phyloP scores from a whole-genome alignment of 805 yeast genomes.

The Nakazawaea ambrosiae region DNA sequence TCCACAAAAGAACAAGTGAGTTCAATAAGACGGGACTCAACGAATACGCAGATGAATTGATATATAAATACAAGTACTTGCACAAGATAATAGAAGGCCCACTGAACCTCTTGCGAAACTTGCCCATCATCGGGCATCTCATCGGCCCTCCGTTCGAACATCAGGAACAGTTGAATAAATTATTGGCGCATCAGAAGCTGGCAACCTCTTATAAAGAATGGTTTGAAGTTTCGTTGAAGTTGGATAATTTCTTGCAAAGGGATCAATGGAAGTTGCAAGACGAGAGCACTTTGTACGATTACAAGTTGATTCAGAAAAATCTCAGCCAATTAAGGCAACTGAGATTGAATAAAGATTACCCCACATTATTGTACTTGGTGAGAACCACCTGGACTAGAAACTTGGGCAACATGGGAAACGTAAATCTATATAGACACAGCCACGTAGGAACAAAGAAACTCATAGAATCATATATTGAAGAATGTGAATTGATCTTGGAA shows the following conservation, averaged over 20 bases:
- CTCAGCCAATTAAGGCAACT: conserved; percentile 53
- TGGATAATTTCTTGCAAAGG: conserved; percentile 61
- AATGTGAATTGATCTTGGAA: conserved; percentile 50
- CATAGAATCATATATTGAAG: conserved; percentile 77
- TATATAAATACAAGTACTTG: background rate
- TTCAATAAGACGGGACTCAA: conserved; percentile 8
- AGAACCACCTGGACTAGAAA: conserved; percentile 83
- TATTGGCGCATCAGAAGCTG: conserved; percentile 36
- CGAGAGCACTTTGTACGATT: conserved; percentile 69
- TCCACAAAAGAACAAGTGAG: conserved; percentile 7
- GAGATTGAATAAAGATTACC: conserved; percentile 49
- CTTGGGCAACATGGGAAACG: conserved; percentile 81
- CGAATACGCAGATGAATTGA: conserved; percentile 7
- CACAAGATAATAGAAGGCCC: conserved; percentile 23
- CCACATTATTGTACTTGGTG: conserved; percentile 60
- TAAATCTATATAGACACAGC: conserved; percentile 67
- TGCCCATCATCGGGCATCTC: conserved; percentile 27
- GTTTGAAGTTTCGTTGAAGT: conserved; percentile 52
- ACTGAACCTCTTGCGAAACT: conserved; percentile 25
- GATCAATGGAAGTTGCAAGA: conserved; percentile 65
- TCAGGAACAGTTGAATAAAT: conserved; percentile 27
- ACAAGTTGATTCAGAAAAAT: conserved; percentile 45
- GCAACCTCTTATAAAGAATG: conserved; percentile 51
- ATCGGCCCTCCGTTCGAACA: conserved; percentile 32
- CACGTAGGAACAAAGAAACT: conserved; percentile 79